Base-by-base conservation (phyloP, 2,329 filamentous ascomycete species). In the Seiridium unicorne region DNA sequence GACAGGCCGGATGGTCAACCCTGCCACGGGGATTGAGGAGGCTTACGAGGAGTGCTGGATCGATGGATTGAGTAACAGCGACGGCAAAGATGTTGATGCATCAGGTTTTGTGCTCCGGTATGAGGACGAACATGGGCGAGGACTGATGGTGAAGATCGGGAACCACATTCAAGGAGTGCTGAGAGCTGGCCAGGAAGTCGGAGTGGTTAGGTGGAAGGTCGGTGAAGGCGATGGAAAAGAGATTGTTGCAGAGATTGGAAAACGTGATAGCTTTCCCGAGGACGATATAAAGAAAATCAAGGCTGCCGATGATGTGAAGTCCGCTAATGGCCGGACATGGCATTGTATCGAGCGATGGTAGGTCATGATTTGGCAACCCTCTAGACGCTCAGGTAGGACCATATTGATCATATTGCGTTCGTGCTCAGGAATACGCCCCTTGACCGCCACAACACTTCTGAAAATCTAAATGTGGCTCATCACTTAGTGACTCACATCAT, bases 1-100 rank as follows among this genome's bases (percentile, higher is more conserved):
- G 69, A 81, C 74, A 48, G 88, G 88, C 0, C 66, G 66, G 10
- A 89, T 89, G 82, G 72, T 81, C 9, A 86, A 89, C 64, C 85
- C 85, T 0, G 76, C 72, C 1, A 85, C 83, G 1, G 81, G 82
- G 3, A 4, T 4, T 26, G 5, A 49, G 54, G 53, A 62, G 60
- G 3, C 13, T 11, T 62, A 62, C 44, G 60, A 62, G 48, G 60
- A 62, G 48, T 62, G 57, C 44, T 62, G 60, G 60, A 38, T 60
- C 36, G 57, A 60, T 32, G 57, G 51, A 34, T 26, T 54, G 42
- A 46, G 32, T 3, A 35, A 44, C 32, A n/a, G 34, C 3, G 57
- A 35, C 11, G 44, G 9, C 13, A 8, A 26, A 9, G 31, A 34
- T 10, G 42, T 31, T n/a, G 40, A 6, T 11, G 42, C 9, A 7